A percentile compares a stretch with the other conserved stretches of the same genome.
These are phyloP conservation scores for Clonostachys byssicola DNA, from an alignment of 2,329 filamentous ascomycete species.

Conservation along the genomic window DNA sequence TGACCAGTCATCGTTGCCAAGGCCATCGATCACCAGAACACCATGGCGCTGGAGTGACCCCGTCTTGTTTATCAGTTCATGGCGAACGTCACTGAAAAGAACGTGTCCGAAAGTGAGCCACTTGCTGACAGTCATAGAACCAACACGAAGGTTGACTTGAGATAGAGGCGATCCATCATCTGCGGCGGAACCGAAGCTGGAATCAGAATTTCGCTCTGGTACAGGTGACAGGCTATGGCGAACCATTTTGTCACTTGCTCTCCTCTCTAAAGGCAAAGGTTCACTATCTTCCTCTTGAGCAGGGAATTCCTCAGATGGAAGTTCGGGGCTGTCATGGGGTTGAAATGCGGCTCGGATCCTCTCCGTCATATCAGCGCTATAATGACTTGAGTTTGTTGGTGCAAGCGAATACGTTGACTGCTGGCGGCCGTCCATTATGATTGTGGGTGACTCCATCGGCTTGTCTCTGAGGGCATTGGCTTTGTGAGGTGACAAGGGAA, in stretches of 20 bases:
- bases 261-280: not conserved
- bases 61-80: conserved; percentile 53
- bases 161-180: conserved; percentile 60
- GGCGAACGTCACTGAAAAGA: conserved; percentile 74
- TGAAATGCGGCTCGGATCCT: conserved; percentile 45
- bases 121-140: conserved; percentile 81
- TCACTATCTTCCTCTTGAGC: conserved; percentile 27
- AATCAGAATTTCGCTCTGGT: conserved; percentile 12
- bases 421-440: conserved; percentile 23
- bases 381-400: conserved; percentile 42
- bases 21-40: conserved; percentile 75
- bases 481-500: conserved; percentile 48
- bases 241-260: not conserved
- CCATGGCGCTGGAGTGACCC: conserved; percentile 43
- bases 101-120: conserved; percentile 85
- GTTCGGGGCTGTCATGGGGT: conserved; percentile 31
- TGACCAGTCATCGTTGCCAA: conserved; percentile 86
- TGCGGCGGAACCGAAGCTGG: conserved; percentile 37
- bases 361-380: conserved; percentile 50
- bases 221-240: conserved; percentile 2
- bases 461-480: conserved; percentile 26
- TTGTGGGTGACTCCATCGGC: conserved; percentile 43
- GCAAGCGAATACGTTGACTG: conserved; percentile 24
- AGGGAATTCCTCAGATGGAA: conserved; percentile 21
- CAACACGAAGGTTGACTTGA: conserved; percentile 73